phyloP scores from a whole-genome alignment of 805 yeast species.

The Monosporozyma aerobia region DNA sequence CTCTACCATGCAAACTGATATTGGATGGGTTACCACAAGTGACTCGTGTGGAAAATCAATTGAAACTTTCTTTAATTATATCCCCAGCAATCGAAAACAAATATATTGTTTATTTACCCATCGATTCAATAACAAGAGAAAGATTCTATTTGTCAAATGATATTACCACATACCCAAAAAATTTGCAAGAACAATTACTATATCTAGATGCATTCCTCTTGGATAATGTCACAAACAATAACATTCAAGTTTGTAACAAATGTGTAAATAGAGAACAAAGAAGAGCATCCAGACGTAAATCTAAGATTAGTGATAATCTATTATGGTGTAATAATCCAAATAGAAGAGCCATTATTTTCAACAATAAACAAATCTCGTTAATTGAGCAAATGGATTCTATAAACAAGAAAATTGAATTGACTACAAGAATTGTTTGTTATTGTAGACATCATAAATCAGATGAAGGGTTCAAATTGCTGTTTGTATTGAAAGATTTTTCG shows the following conservation, averaged over 20 bases:
- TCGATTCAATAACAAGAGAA: conserved; percentile 81
- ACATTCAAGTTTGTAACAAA: conserved; percentile 76
- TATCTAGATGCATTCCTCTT: conserved; percentile 76
- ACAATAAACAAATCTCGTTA: conserved; percentile 79
- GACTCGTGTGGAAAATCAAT: conserved; percentile 93
- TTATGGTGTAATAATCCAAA: conserved; percentile 70
- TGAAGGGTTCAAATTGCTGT: conserved; percentile 70
- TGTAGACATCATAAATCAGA: conserved; percentile 90
- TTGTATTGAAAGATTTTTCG: conserved; percentile 52
- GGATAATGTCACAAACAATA: conserved; percentile 39
- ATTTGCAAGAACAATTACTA: conserved; percentile 45
- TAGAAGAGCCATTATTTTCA: conserved; percentile 81
- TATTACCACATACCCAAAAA: conserved; percentile 33
- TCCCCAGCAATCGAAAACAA: conserved; percentile 68
- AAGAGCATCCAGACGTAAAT: conserved; percentile 86
- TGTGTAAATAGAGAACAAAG: conserved; percentile 91
- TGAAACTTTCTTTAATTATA: conserved; percentile 59
- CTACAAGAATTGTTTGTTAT: conserved; percentile 83
- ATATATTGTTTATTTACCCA: conserved; percentile 66
- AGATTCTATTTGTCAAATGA: conserved; percentile 58
- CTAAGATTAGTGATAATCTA: conserved; percentile 61
- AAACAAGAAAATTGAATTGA: conserved; percentile 36
- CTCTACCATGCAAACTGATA: not conserved
- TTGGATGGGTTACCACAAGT: conserved; percentile 53
- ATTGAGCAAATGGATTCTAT: conserved; percentile 4